Base-by-base conservation (phyloP, 1,139 yeast species). In the Arxiozyma slooffiae region DNA sequence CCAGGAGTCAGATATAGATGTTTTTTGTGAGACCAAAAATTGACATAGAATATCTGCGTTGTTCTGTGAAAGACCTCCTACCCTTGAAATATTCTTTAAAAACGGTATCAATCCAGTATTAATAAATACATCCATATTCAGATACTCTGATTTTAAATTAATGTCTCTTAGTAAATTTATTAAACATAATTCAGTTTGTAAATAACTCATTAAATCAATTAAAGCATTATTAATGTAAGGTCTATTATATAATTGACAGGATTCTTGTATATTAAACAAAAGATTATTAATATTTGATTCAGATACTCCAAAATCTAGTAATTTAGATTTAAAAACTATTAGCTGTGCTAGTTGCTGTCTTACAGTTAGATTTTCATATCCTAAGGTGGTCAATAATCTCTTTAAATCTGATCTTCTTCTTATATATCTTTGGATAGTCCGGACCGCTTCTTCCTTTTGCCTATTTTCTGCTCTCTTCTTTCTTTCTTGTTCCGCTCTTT, bases 401-500 rank as follows among this genome's bases (percentile, higher is more conserved):
- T 60, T 65, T 44, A 71, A 59, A 11, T 67, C 70, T 5, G 75
- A 55, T 53, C 70, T 70, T 38, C 71, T 61, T 44, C 77, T 64
- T 5, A 80, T 67, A 18, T 70, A 59, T 9, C 67, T 59, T 60
- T 85, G 94, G 38, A 90, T 66, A 6, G 44, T 24, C 7, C 65
- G 53, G 1, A 63, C 53, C 0, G 81, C 81, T 2, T 85, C 77
- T 41, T 66, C 70, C 41, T 74, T 78, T 50, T 73, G 74, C 17
- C 68, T 65, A 37, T 87, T 74, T 26, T 70, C 74, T 54, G 86
- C 89, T 52, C 97, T 73, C 53, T 76, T 76, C 53, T 74, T 76
- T 38, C 97, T 73, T 55, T 86, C 90, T 41, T 70, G 69, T 57
- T 79, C 78, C 4, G 95, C 81, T 55, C 76, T 79, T 54, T 77